Evolutionary conservation across 352 stramenopile species (phyloP).

Genomic region (Globisporangium spinosum): DNA sequence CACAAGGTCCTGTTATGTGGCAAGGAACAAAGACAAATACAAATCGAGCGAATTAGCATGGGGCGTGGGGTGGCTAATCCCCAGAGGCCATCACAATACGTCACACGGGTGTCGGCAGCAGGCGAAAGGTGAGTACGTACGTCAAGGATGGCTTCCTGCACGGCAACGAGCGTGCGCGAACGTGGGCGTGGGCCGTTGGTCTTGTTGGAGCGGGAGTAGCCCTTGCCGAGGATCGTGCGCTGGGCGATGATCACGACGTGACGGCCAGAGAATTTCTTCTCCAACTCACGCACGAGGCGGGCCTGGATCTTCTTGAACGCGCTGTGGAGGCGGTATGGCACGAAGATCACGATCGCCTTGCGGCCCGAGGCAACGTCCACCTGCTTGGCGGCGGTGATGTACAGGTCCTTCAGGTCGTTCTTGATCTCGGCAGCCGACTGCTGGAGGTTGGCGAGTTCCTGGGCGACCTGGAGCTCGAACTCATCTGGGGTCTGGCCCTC

Average conservation of each 20-base stretch:
- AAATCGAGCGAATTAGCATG: constrained; percentile 60
- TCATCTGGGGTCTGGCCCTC: constrained; percentile 82
- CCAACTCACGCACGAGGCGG: constrained; percentile 96
- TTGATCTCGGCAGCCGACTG: constrained; percentile 96
- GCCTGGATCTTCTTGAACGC: constrained; percentile 99
- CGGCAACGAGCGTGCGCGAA: constrained; percentile 96
- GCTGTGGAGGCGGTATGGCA: constrained; percentile 97
- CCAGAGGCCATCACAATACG: constrained; percentile 88
- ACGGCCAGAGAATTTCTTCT: constrained; percentile 99
- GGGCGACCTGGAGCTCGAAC: constrained; percentile 86
- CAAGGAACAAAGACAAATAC: constrained; percentile 18
- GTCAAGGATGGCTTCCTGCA: constrained; percentile 99
- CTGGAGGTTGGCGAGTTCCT: constrained; percentile 88
- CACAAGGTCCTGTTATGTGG: constrained; percentile 90
- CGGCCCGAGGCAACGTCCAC: constrained; percentile 93
- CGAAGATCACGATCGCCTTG: constrained; percentile 99
- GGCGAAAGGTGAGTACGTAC: constrained; percentile 52
- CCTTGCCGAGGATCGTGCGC: constrained; percentile 98
- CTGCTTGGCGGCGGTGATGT: constrained; percentile 99
- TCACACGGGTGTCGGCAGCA: constrained; percentile 21
- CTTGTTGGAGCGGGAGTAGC: constrained; percentile 93
- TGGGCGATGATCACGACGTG: constrained; percentile 99
- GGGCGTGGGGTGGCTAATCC: constrained; percentile 86
- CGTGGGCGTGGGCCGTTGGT: constrained; percentile 93
- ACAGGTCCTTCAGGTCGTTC: constrained; percentile 96